These are phyloP conservation scores for Avicennia marina DNA, from an alignment of 257 asterid genomes.

Conservation along the genomic window DNA sequence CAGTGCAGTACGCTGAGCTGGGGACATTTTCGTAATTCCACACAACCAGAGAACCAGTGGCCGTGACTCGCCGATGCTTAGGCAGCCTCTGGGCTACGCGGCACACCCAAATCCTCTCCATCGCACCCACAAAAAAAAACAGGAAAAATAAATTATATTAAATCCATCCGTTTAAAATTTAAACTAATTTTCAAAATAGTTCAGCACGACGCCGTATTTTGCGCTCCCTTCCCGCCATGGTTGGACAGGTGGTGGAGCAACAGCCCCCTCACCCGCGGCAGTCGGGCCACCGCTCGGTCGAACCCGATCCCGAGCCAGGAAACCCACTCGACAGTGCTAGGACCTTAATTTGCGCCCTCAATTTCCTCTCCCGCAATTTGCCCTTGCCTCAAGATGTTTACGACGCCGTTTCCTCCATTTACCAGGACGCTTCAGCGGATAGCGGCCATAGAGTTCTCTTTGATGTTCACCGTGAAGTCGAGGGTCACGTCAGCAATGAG, in stretches of 20 bases:
- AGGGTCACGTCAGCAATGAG: constrained; percentile 28
- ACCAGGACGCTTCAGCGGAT: constrained; percentile 20
- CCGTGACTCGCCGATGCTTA: no score
- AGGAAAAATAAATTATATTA: no score
- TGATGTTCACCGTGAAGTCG: no score
- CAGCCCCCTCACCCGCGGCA: constrained; percentile 33
- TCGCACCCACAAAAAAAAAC: no score
- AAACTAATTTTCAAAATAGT: no score
- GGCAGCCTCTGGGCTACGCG: no score
- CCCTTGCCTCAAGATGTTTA: constrained; percentile 81
- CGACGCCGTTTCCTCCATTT: constrained; percentile 84
- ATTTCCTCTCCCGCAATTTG: constrained; percentile 82
- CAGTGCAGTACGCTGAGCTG: no score
- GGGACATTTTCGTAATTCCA: no score
- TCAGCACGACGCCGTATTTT: constrained; percentile 41
- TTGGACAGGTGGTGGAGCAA: constrained; percentile 54
- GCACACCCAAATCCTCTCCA: no score
- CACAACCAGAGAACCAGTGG: no score
- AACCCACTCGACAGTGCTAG: constrained; percentile 50
- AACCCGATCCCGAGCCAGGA: constrained; percentile 22
- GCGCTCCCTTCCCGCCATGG: constrained; percentile 62
- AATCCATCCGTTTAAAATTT: no score
- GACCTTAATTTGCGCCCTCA: constrained; percentile 86
- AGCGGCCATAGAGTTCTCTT: constrained; percentile 3
- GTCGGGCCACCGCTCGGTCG: constrained; percentile 19